These are phyloP conservation scores for Debaryomyces subglobosus DNA, from an alignment of 1,139 yeast species.

Conservation along the genomic window DNA sequence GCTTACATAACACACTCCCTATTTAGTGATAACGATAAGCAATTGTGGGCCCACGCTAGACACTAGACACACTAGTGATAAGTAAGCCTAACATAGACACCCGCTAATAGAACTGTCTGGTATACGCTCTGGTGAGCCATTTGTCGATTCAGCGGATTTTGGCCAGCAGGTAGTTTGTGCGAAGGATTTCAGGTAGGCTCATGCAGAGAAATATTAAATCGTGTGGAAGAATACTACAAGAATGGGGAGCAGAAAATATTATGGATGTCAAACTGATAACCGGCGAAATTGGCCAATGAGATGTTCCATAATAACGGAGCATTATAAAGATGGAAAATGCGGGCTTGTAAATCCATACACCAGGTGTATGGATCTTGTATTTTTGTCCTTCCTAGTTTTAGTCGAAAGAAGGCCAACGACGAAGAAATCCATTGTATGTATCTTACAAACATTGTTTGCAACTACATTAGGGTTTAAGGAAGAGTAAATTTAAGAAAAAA, in stretches of 20 bases:
- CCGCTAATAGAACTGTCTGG: neutral
- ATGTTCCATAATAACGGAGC: neutral
- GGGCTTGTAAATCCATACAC: neutral
- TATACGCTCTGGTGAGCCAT: neutral
- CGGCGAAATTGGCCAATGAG: neutral
- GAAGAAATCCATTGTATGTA: neutral
- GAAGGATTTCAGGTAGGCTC: neutral
- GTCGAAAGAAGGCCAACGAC: no score
- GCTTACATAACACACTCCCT: neutral
- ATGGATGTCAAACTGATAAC: neutral
- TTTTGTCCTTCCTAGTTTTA: neutral
- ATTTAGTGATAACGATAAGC: neutral
- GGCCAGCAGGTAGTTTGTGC: neutral
- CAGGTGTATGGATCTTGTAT: neutral
- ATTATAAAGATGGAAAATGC: neutral
- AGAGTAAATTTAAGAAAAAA: neutral
- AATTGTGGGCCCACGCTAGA: neutral
- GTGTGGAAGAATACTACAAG: neutral
- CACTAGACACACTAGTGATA: no score
- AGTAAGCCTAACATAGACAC: neutral
- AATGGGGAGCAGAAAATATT: neutral
- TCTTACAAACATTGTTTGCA: neutral
- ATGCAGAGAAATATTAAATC: neutral
- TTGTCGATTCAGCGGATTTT: neutral
- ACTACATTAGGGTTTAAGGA: neutral